A percentile compares a stretch with the other conserved stretches of the same genome.
Conservation (phyloP, 257 asterid species). For the Voacanga thouarsii region DNA sequence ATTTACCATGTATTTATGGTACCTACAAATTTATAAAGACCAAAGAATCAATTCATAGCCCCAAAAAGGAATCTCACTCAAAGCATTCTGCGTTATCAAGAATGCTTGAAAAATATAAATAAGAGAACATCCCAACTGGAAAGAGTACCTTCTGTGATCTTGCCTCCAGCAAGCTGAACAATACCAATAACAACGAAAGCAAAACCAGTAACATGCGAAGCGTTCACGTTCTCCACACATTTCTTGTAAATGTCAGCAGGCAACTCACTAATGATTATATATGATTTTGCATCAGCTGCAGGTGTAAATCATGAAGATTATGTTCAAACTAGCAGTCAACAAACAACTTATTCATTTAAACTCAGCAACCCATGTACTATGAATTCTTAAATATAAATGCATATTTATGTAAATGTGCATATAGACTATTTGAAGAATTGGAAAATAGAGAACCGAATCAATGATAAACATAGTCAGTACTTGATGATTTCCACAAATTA, state of each 20-base stretch:
- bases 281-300: slow-evolving; percentile 68
- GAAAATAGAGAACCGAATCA: background rate
- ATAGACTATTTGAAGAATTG: background rate
- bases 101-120: background rate
- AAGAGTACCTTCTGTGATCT: slow-evolving; percentile 66
- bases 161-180: slow-evolving; percentile 77
- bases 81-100: slow-evolving; percentile 1
- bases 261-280: slow-evolving; percentile 62
- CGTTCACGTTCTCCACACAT: slow-evolving; percentile 60
- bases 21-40: slow-evolving; percentile 1
- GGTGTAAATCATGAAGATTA: slow-evolving; percentile 39
- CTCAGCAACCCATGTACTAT: background rate
- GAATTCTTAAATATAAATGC: background rate
- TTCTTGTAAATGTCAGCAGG: slow-evolving; percentile 57
- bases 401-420: background rate
- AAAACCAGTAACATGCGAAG: slow-evolving; percentile 59
- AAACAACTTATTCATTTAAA: background rate
- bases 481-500: background rate
- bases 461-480: background rate
- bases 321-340: background rate
- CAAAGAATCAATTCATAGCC: background rate
- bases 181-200: slow-evolving; percentile 66
- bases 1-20: no score
- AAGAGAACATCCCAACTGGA: slow-evolving; percentile 9
- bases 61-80: background rate